Base-by-base conservation (phyloP, 2,329 filamentous ascomycete genomes). In the Plectosphaerella plurivora region DNA sequence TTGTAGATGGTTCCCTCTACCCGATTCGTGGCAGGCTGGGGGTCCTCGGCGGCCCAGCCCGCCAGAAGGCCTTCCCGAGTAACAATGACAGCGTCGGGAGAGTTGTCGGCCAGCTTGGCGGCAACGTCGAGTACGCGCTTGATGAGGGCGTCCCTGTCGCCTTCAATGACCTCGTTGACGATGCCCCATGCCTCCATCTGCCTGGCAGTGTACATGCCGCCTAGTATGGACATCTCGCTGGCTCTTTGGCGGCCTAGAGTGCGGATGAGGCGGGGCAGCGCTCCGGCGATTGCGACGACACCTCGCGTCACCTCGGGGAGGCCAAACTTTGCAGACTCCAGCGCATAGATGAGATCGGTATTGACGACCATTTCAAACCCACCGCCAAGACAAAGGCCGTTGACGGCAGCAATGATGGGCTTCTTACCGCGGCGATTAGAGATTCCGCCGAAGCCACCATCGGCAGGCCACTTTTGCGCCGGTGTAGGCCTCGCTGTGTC, bases 321-420 rank as follows among this genome's bases (percentile, higher is more conserved):
- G 1, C 78, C 81, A 63, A 93, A 91, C 24, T 68, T 71, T 0
- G 87, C 86, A 12, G 65, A 58, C 3, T 70, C 64, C 3, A 76
- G 71, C 4, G 88, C 87, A 33, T 92, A 67, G 3, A 91, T 78
- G 52, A 93, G 71, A 71, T 94, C 89, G 57, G 79, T 81, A 68
- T 91, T 90, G 47, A 87, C 73, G 12, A 83, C 77, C 71, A 91
- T 89, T 73, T 93, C 89, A 68, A 88, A 85, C 2, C 88, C 89
- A 50, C 88, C 89, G 36, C 89, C 89, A 45, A 89, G 77, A 53
- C 86, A 88, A 16, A 87, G 73, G 7, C 89, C 89, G 62, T 91
- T 89, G 18, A 92, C 86, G 1, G 88, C 89, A 1, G 84, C 87
- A 25, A 93, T 79, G 51, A 93, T 76, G 6, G 89, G 89, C 63